Evolutionary conservation across 805 yeast genomes (phyloP).

Genomic region (Kregervanrija fluxuum): DNA sequence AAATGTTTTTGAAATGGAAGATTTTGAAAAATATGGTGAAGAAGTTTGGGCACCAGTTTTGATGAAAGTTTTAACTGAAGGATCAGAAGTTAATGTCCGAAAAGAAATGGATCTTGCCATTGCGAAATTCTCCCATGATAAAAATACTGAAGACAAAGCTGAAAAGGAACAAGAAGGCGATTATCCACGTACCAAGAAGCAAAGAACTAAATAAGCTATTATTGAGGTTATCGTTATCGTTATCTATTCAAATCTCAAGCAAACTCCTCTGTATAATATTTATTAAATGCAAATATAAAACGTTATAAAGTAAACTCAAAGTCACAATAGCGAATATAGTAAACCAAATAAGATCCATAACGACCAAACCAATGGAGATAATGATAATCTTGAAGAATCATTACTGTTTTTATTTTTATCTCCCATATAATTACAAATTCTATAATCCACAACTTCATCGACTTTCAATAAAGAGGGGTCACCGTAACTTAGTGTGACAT

Average conservation of each 20-base stretch:
- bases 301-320: too few species aligned
- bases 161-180: conserved; percentile 2
- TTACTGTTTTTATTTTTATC: neutral
- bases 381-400: too few species aligned
- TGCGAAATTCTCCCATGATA: too few species aligned
- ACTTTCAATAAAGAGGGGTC: conserved; percentile 30
- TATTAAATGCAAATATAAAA: too few species aligned
- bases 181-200: neutral
- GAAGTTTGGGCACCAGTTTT: conserved; percentile 66
- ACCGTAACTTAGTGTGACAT: conserved; percentile 34
- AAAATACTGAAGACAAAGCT: conserved; percentile 1
- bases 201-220: neutral
- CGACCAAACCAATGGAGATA: too few species aligned
- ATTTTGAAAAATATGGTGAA: conserved; percentile 55
- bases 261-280: too few species aligned
- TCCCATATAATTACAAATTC: conserved; percentile 38
- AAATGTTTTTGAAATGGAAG: conserved; percentile 59
- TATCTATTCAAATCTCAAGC: too few species aligned
- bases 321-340: too few species aligned
- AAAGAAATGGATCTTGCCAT: conserved; percentile 26
- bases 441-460: conserved; percentile 11
- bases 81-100: conserved; percentile 32
- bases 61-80: conserved; percentile 42
- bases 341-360: too few species aligned
- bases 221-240: too few species aligned